These are phyloP conservation scores for Neostapfia colusana DNA, from an alignment of 176 grass and related monocot species.

Conservation along the genomic window DNA sequence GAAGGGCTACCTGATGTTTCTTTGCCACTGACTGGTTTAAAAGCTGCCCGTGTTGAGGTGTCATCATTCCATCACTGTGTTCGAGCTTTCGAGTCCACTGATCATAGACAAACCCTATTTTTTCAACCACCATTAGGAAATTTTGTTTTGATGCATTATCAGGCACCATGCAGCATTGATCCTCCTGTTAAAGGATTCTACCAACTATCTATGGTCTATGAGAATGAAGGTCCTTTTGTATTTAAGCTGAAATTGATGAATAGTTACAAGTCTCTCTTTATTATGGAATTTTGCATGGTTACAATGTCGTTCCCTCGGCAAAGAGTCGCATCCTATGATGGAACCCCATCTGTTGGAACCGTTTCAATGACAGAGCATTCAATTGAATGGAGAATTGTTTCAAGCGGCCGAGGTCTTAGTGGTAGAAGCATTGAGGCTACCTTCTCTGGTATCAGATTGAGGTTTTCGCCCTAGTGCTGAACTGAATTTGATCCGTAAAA, in stretches of 20 bases:
- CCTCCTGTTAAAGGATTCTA: constrained; percentile 96
- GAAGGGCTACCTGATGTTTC: constrained; percentile 97
- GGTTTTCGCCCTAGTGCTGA: too few species aligned
- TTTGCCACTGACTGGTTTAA: constrained; percentile 70
- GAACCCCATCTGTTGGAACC: constrained; percentile 83
- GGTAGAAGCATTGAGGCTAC: constrained; percentile 89
- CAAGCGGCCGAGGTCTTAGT: constrained; percentile 64
- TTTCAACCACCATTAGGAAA: constrained; percentile 89
- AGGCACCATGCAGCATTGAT: constrained; percentile 52
- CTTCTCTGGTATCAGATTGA: too few species aligned
- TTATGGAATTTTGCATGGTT: constrained; percentile 94
- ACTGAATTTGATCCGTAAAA: too few species aligned
- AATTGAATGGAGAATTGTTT: constrained; percentile 95
- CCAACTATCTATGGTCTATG: constrained; percentile 90
- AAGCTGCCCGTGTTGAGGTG: constrained; percentile 62
- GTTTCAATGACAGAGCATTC: constrained; percentile 83
- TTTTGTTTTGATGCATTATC: constrained; percentile 85
- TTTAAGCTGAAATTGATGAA: constrained; percentile 93
- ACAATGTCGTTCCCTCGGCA: constrained; percentile 88
- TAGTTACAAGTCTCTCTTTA: constrained; percentile 74
- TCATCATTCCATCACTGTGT: constrained; percentile 89
- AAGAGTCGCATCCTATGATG: constrained; percentile 83
- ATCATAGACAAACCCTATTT: constrained; percentile 77
- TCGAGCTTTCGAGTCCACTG: constrained; percentile 69
- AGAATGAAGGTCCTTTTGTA: constrained; percentile 90